Conservation (phyloP, 2,329 filamentous ascomycete species). For the Fusarium domesticum region DNA sequence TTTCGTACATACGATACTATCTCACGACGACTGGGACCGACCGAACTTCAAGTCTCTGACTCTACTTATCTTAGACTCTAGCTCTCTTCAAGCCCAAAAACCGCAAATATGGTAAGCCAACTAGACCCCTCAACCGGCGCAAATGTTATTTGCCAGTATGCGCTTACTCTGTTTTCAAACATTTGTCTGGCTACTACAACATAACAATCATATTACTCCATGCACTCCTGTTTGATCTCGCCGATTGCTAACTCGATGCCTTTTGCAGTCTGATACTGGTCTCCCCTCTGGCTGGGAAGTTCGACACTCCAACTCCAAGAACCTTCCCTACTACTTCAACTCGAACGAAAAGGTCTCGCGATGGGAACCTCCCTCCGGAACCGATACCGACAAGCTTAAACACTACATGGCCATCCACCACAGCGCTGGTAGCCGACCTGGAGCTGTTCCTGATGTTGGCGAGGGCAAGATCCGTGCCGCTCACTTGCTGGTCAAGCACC, state of each 20-base stretch:
- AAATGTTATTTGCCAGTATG: too few species aligned
- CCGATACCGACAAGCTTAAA: slow-evolving; percentile 90
- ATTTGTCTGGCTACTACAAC: too few species aligned
- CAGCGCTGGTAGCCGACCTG: slow-evolving; percentile 50
- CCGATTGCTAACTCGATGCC: slow-evolving; percentile 6
- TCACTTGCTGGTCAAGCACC: slow-evolving; percentile 92
- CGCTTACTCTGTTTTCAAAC: too few species aligned
- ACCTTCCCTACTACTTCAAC: slow-evolving; percentile 99
- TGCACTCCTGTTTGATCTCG: background rate
- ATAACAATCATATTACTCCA: too few species aligned
- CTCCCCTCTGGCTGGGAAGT: slow-evolving; percentile 90
- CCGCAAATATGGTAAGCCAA: slow-evolving; percentile 17
- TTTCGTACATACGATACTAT: background rate
- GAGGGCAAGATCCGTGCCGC: slow-evolving; percentile 89
- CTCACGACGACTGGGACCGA: too few species aligned
- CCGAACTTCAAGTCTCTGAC: background rate
- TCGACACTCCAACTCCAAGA: slow-evolving; percentile 96
- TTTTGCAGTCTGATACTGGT: slow-evolving; percentile 65
- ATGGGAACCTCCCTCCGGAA: slow-evolving; percentile 89
- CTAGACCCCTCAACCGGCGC: background rate
- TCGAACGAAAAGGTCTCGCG: slow-evolving; percentile 78
- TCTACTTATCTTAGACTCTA: background rate
- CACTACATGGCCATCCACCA: slow-evolving; percentile 89
- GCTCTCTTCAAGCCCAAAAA: slow-evolving; percentile 3
- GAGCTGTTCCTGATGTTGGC: slow-evolving; percentile 41